Evolutionary conservation across 352 stramenopile genomes (phyloP).

Genomic region (Globisporangium okanoganense): DNA sequence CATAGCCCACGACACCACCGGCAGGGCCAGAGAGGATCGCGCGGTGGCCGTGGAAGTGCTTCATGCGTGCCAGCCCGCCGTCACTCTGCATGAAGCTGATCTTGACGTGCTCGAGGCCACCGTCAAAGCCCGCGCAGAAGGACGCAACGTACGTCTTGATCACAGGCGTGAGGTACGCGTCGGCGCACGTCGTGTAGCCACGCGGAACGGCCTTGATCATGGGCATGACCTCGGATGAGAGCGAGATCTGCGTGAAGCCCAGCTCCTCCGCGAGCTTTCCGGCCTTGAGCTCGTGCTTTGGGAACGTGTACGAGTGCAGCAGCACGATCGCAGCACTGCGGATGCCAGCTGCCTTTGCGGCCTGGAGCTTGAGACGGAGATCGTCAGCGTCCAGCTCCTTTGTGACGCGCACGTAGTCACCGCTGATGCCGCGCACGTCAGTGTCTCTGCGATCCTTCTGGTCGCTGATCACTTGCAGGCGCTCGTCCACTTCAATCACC

Average conservation of each 20-base stretch:
- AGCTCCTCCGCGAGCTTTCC: conserved; percentile 88
- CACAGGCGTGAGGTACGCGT: conserved; percentile 98
- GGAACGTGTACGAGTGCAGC: conserved; percentile 95
- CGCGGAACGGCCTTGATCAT: conserved; percentile 98
- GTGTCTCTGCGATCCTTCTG: conserved; percentile 44
- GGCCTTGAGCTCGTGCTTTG: conserved; percentile 90
- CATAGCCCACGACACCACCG: conserved; percentile 96
- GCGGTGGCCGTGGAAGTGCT: conserved; percentile 90
- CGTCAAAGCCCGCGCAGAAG: conserved; percentile 97
- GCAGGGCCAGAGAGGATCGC: conserved; percentile 94
- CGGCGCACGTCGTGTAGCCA: conserved; percentile 95
- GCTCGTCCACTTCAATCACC: conserved; percentile 97
- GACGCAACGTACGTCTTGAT: conserved; percentile 96
- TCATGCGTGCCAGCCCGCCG: conserved; percentile 95
- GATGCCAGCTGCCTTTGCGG: conserved; percentile 82
- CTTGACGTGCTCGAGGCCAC: conserved; percentile 83
- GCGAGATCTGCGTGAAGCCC: conserved; percentile 92
- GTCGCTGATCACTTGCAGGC: conserved; percentile 90
- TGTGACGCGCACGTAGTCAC: conserved; percentile 86
- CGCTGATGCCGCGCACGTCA: conserved; percentile 82
- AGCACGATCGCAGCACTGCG: conserved; percentile 95
- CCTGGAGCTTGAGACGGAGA: conserved; percentile 77
- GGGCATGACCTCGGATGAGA: conserved; percentile 93
- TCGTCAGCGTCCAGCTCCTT: conserved; percentile 76
- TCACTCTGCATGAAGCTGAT: conserved; percentile 99